Base-by-base conservation (phyloP, 116 monocot genomes). In the Posidonia oceanica region DNA sequence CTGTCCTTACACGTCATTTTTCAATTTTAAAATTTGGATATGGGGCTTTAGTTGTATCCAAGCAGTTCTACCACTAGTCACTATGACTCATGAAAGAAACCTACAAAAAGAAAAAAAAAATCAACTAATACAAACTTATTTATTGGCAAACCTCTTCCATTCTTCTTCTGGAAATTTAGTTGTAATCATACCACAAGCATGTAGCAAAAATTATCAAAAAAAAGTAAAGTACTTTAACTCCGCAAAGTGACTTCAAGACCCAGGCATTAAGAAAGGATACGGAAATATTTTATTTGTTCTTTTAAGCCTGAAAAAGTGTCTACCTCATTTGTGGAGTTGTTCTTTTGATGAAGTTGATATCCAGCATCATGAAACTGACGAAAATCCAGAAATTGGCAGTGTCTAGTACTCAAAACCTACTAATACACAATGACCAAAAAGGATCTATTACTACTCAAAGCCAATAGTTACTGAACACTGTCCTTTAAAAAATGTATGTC, bases 371-470 rank as follows among this genome's bases (percentile, higher is more conserved):
- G 85, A 55, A 83, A 82, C 52, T 80, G 70, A 63, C 62, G 75
- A 41, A 69, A 75, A 59, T 76, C 67, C 75, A 74, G 73, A n/a
- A 5, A 59, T 37, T 22, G 73, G 48, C 65, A 66, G 67, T 80
- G 81, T 68, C 75, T 78, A 55, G 66, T 72, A 80, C 63, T 75
- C 75, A 82, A 78, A 70, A 82, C 84, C 85, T 88, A 88, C 79
- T 10, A 10, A 48, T 48, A 12, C 48, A 48, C 7, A 7, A 48
- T 29, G 29, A 29, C 1, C 69, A 77, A 86, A 8, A 8, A 62
- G 7, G 36, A 22, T 11, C 22, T 8, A 58, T 18, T 4, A 18
- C n/a, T 5, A 58, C 21, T 15, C 3, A 0, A 58, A n/a, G 58
- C 17, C 58, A 48, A 48, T 5, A 48, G 8, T 10, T 48, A 48